phyloP scores from a whole-genome alignment of 768 basidiomycete genomes.

The Ephemerocybe angulata region DNA sequence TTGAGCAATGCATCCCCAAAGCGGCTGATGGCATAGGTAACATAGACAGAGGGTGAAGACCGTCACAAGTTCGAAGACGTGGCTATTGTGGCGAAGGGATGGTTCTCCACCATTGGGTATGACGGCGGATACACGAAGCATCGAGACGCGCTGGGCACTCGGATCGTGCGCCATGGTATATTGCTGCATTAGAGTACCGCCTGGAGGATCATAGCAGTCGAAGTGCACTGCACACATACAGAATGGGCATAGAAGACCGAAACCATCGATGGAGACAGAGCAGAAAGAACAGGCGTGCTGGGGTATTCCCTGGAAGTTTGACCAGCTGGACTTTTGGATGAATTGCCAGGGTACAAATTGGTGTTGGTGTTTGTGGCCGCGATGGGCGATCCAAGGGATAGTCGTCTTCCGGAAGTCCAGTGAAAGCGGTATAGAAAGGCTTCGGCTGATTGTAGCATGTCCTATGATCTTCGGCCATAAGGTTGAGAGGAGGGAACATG shows the following conservation, averaged over 20 bases:
- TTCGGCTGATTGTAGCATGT: slow-evolving; percentile 56
- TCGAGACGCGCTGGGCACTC: slow-evolving; percentile 52
- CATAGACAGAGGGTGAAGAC: slow-evolving; percentile 75
- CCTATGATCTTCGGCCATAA: slow-evolving; percentile 71
- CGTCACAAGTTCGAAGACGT: slow-evolving; percentile 57
- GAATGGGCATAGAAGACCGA: slow-evolving; percentile 67
- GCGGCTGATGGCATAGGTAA: slow-evolving; percentile 58
- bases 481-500: slow-evolving; percentile 51
- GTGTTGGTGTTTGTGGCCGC: slow-evolving; percentile 42
- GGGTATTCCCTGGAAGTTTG: slow-evolving; percentile 29
- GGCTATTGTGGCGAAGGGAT: slow-evolving; percentile 31
- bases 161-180: slow-evolving; percentile 45
- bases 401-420: not conserved
- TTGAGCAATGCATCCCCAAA: slow-evolving; percentile 70
- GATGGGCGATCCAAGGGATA: not conserved
- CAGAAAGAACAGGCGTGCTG: slow-evolving; percentile 57
- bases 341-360: slow-evolving; percentile 72
- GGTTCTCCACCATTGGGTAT: slow-evolving; percentile 25
- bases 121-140: slow-evolving; percentile 57
- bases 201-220: slow-evolving; percentile 72
- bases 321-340: slow-evolving; percentile 18
- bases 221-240: slow-evolving; percentile 73
- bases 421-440: slow-evolving; percentile 33
- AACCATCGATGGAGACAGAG: slow-evolving; percentile 51
- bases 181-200: slow-evolving; percentile 55